Evolutionary conservation across 1,284 basidiomycete species (phyloP).

Genomic region (Leccinum subrobustum): DNA sequence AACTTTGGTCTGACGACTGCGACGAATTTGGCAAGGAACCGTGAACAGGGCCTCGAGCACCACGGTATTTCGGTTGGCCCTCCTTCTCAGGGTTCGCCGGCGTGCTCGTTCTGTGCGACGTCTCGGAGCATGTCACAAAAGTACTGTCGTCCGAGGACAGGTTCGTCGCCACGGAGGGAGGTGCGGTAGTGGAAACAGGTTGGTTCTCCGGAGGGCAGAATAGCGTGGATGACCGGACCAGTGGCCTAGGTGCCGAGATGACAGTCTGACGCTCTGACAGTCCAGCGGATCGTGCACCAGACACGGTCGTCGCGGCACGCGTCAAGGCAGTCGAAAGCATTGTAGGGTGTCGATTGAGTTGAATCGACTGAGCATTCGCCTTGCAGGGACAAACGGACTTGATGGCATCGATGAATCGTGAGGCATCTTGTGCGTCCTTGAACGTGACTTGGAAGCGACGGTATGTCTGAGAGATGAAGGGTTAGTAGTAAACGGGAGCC

Average conservation of each 20-base stretch:
- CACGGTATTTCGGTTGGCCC: background rate
- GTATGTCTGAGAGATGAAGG: slow-evolving; percentile 44
- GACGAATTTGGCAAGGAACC: slow-evolving; percentile 35
- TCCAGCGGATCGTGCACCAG: background rate
- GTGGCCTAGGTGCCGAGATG: background rate
- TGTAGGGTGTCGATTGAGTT: slow-evolving; percentile 21
- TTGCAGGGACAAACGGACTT: slow-evolving; percentile 71
- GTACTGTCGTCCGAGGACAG: slow-evolving; percentile 30
- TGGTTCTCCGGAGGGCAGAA: slow-evolving; percentile 1
- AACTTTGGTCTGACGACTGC: slow-evolving; percentile 28
- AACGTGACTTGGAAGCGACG: slow-evolving; percentile 77
- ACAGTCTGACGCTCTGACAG: slow-evolving; percentile 10
- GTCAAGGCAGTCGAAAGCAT: slow-evolving; percentile 17
- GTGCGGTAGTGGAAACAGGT: background rate
- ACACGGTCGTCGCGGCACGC: slow-evolving; percentile 19
- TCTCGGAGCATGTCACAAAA: slow-evolving; percentile 33
- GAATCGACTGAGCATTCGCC: slow-evolving; percentile 38
- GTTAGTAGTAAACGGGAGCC: slow-evolving; percentile 5
- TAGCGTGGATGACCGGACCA: background rate
- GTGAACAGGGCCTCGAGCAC: slow-evolving; percentile 4
- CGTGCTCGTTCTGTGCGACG: slow-evolving; percentile 11
- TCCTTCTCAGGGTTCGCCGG: slow-evolving; percentile 5
- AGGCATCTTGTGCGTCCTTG: slow-evolving; percentile 42
- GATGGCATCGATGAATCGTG: slow-evolving; percentile 60
- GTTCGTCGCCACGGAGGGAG: slow-evolving; percentile 13